phyloP scores from a whole-genome alignment of 2,329 filamentous ascomycete genomes.

The Aspergillus puulaauensis region DNA sequence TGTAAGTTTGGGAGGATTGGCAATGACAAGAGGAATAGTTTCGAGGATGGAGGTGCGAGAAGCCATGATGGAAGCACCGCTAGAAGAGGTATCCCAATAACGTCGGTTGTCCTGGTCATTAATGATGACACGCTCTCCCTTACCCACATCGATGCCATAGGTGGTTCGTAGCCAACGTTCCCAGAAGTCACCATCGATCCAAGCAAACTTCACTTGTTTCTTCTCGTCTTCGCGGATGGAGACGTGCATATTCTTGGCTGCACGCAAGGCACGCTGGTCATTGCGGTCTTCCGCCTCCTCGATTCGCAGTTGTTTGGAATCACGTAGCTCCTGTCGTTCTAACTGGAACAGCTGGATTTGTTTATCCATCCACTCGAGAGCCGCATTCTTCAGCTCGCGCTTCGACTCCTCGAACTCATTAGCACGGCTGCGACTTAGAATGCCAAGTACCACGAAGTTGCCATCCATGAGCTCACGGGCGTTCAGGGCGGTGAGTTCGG shows the following conservation, averaged over 20 bases:
- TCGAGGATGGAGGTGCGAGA: slow-evolving; percentile 89
- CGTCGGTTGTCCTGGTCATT: slow-evolving; percentile 94
- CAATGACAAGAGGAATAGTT: slow-evolving; percentile 59
- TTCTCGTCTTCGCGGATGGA: slow-evolving; percentile 84
- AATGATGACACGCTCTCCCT: slow-evolving; percentile 90
- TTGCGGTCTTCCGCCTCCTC: slow-evolving; percentile 94
- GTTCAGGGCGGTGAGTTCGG: slow-evolving; percentile 87
- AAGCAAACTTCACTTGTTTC: slow-evolving; percentile 91
- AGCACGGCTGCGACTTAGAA: slow-evolving; percentile 75
- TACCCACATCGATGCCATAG: slow-evolving; percentile 81
- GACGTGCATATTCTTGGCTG: slow-evolving; percentile 88
- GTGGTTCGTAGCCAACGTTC: slow-evolving; percentile 95
- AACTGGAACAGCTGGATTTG: slow-evolving; percentile 88
- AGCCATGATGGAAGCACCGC: slow-evolving; percentile 84
- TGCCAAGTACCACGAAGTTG: slow-evolving; percentile 89
- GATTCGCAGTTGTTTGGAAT: slow-evolving; percentile 91
- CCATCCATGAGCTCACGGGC: slow-evolving; percentile 93
- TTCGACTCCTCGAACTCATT: slow-evolving; percentile 77
- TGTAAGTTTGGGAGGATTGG: slow-evolving; percentile 48
- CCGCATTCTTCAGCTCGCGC: slow-evolving; percentile 91
- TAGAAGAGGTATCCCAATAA: slow-evolving; percentile 92
- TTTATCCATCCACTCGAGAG: slow-evolving; percentile 97
- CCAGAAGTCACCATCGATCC: slow-evolving; percentile 97
- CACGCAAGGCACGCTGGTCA: slow-evolving; percentile 80
- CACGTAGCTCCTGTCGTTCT: slow-evolving; percentile 87